A percentile compares a stretch with the other conserved stretches of the same genome.
phyloP scores from a whole-genome alignment of 1,284 basidiomycete genomes.

The Cystobasidium slooffiae region DNA sequence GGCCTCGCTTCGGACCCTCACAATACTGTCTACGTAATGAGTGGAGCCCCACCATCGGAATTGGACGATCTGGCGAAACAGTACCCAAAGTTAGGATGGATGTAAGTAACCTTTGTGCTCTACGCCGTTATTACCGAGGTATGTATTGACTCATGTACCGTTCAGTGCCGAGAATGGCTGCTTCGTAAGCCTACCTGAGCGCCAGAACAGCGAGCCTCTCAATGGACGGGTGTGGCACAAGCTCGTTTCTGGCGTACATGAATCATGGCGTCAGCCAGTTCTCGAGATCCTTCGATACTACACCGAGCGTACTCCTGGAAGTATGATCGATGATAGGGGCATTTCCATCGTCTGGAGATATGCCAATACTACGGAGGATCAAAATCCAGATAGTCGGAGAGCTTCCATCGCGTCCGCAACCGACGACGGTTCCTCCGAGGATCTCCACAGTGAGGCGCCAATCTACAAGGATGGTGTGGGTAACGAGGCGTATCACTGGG shows the following conservation, averaged over 20 bases:
- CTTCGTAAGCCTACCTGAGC: slow-evolving; percentile 67
- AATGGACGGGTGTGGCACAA: slow-evolving; percentile 65
- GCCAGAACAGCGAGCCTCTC: slow-evolving; percentile 32
- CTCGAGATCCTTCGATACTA: slow-evolving; percentile 82
- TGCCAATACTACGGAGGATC: slow-evolving; percentile 62
- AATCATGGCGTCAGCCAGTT: slow-evolving; percentile 77
- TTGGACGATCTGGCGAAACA: slow-evolving; percentile 63
- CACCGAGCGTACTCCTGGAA: slow-evolving; percentile 81
- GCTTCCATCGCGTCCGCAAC: background rate
- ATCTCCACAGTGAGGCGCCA: slow-evolving; percentile 57
- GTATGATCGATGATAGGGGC: slow-evolving; percentile 81
- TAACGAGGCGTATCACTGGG: slow-evolving; percentile 64
- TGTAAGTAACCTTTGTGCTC: slow-evolving; percentile 54
- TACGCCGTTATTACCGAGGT: background rate
- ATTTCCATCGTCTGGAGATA: slow-evolving; percentile 83
- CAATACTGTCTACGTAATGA: slow-evolving; percentile 82
- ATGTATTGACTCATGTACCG: background rate
- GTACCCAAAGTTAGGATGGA: slow-evolving; percentile 27
- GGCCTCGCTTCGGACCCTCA: slow-evolving; percentile 50
- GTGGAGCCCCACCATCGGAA: slow-evolving; percentile 70
- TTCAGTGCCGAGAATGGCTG: slow-evolving; percentile 81
- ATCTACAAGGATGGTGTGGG: slow-evolving; percentile 17
- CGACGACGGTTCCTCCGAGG: background rate
- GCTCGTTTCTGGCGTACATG: slow-evolving; percentile 75
- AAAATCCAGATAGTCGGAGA: background rate